Conservation (phyloP, 352 stramenopile species). For the Phytophthora sp. region DNA sequence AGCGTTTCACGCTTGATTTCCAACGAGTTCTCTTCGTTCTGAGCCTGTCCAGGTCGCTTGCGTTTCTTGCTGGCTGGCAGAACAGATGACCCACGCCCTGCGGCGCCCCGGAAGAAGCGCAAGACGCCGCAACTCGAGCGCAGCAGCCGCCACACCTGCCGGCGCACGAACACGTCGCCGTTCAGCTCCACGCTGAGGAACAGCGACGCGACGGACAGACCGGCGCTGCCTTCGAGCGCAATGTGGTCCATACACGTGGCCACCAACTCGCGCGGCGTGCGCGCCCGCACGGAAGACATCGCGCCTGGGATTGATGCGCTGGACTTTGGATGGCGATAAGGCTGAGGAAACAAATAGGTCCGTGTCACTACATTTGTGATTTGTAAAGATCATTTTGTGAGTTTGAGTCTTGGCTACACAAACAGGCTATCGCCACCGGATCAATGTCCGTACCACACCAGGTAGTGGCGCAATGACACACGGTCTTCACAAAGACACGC, state of each 20-base stretch:
- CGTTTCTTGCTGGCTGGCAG: conserved; percentile 53
- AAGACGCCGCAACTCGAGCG: conserved; percentile 48
- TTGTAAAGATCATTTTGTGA: background rate
- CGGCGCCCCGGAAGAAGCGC: conserved; percentile 51
- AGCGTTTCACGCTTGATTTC: conserved; percentile 35
- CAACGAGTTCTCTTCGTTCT: conserved; percentile 4
- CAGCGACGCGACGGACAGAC: conserved; percentile 46
- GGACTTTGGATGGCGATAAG: conserved; percentile 26
- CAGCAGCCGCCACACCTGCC: conserved; percentile 62
- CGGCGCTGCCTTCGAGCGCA: conserved; percentile 57
- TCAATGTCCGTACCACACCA: background rate
- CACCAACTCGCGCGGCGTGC: conserved; percentile 49
- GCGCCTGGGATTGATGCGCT: conserved; percentile 2
- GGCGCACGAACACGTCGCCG: conserved; percentile 49
- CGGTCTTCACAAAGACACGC: conserved; percentile 17
- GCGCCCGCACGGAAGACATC: conserved; percentile 18
- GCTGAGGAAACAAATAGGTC: background rate
- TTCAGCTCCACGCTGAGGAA: conserved; percentile 52
- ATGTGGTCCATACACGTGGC: conserved; percentile 70
- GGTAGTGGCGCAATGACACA: no score
- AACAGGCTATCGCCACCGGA: background rate
- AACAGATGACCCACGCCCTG: background rate
- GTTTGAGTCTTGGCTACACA: conserved; percentile 1
- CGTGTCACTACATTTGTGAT: background rate
- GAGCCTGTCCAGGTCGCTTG: conserved; percentile 42